phyloP scores from a whole-genome alignment of 768 basidiomycete genomes.

The Coprinellus aureogranulatus region DNA sequence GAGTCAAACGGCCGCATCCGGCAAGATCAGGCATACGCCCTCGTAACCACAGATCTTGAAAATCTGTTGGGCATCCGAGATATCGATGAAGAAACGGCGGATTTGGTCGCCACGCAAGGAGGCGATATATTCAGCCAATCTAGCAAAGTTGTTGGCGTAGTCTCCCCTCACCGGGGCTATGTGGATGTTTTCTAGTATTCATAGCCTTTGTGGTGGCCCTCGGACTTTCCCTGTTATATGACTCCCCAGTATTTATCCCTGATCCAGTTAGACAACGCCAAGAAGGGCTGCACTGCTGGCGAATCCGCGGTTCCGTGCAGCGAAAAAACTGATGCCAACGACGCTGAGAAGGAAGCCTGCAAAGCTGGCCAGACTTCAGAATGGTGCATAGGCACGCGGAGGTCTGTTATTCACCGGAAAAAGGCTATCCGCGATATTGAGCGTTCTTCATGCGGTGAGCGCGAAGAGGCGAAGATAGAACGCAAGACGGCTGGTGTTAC shows the following conservation, averaged over 20 bases:
- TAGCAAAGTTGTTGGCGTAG: slow-evolving; percentile 55
- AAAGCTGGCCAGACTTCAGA: slow-evolving; percentile 47
- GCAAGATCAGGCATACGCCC: slow-evolving; percentile 38
- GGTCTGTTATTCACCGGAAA: slow-evolving; percentile 57
- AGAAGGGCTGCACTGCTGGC: slow-evolving; percentile 64
- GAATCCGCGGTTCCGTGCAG: slow-evolving; percentile 67
- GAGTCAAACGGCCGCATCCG: slow-evolving; percentile 46
- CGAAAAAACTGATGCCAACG: slow-evolving; percentile 72
- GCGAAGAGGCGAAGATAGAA: slow-evolving; percentile 83
- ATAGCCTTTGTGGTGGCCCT: not conserved
- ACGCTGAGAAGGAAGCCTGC: slow-evolving; percentile 82
- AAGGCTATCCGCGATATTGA: slow-evolving; percentile 83
- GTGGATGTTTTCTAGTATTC: slow-evolving; percentile 49
- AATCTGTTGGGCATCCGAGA: slow-evolving; percentile 37
- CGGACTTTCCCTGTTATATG: too few relatives aligned
- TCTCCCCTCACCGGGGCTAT: slow-evolving; percentile 46
- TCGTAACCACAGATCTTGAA: slow-evolving; percentile 47
- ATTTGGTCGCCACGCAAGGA: slow-evolving; percentile 61
- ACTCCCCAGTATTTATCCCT: not conserved
- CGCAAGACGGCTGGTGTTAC: slow-evolving; percentile 80
- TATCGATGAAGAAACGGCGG: slow-evolving; percentile 42
- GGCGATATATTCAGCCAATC: slow-evolving; percentile 55
- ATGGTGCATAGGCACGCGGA: not conserved
- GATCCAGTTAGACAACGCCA: slow-evolving; percentile 50
- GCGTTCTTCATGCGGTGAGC: slow-evolving; percentile 77